Conservation (phyloP, 2,329 filamentous ascomycete species). For the Didymella lethalis region DNA sequence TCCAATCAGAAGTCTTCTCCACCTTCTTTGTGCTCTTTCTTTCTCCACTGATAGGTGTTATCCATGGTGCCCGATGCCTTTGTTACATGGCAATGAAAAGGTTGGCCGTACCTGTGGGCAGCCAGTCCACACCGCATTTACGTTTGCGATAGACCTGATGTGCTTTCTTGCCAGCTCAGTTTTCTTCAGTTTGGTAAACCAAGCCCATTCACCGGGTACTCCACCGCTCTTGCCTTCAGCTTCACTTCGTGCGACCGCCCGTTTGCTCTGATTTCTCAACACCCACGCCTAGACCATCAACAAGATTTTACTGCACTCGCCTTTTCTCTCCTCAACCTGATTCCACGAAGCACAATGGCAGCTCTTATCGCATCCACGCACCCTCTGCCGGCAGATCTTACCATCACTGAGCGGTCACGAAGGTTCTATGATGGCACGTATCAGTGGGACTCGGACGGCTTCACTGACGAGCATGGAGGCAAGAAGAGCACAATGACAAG, state of each 20-base stretch:
- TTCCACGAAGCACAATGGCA: not conserved
- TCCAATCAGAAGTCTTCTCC: not conserved
- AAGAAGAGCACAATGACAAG: not conserved
- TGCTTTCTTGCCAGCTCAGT: not conserved
- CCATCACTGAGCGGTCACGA: conserved; percentile 33
- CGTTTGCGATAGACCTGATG: not conserved
- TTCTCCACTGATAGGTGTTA: not conserved
- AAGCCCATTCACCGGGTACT: not conserved
- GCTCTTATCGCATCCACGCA: no score
- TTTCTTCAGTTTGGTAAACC: not conserved
- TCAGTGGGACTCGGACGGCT: conserved; percentile 35
- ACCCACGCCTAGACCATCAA: not conserved
- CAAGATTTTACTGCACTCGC: not conserved
- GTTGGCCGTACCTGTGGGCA: not conserved
- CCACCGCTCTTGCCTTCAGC: conserved; percentile 11
- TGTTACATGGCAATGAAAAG: not conserved
- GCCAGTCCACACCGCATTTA: not conserved
- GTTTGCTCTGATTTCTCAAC: conserved; percentile 7
- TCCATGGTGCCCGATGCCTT: not conserved
- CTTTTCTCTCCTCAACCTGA: not conserved
- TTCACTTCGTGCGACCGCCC: conserved; percentile 8
- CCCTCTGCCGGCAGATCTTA: conserved; percentile 1
- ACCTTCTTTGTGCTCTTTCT: not conserved
- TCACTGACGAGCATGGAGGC: conserved; percentile 37
- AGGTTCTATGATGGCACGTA: conserved; percentile 45